Percentiles rank a stretch among this genome's conserved stretches.
phyloP scores from a whole-genome alignment of 2,329 filamentous ascomycete species.

The Dothistroma septosporum region DNA sequence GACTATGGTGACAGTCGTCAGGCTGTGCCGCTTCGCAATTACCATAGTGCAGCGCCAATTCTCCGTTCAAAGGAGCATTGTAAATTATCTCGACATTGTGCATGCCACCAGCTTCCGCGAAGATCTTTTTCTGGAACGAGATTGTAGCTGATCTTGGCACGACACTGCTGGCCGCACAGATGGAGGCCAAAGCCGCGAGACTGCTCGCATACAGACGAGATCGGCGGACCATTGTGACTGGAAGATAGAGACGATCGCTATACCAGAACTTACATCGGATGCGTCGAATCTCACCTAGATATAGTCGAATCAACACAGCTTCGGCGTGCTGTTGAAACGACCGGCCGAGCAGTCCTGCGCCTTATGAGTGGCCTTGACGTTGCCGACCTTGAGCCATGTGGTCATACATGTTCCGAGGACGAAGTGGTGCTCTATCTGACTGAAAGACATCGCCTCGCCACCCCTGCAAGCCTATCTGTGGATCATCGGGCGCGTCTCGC shows the following conservation, averaged over 20 bases:
- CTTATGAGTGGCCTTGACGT: not conserved
- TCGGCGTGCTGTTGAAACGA: not conserved
- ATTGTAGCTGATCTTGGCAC: conserved; percentile 19
- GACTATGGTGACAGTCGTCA: conserved; percentile 42
- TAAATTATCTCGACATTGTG: conserved; percentile 50
- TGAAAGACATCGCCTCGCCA: not conserved
- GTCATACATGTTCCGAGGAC: not conserved
- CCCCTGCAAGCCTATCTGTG: not conserved
- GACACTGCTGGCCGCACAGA: conserved; percentile 10
- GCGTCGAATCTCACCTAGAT: not conserved
- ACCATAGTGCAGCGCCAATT: conserved; percentile 45
- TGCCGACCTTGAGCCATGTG: not conserved
- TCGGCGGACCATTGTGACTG: conserved; percentile 13
- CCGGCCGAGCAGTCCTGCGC: not conserved
- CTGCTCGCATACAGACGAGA: conserved; percentile 13
- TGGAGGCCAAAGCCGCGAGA: conserved; percentile 12
- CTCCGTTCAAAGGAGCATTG: conserved; percentile 41
- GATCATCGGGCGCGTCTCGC: not conserved
- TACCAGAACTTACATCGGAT: not conserved
- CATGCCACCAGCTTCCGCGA: conserved; percentile 35
- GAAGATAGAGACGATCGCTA: not conserved
- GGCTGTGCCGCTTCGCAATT: conserved; percentile 38
- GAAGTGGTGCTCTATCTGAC: not conserved
- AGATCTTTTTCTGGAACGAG: conserved; percentile 25
- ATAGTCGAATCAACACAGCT: not conserved